Evolutionary conservation across 257 asterid species (phyloP).

Genomic region (Solanum rostratum): DNA sequence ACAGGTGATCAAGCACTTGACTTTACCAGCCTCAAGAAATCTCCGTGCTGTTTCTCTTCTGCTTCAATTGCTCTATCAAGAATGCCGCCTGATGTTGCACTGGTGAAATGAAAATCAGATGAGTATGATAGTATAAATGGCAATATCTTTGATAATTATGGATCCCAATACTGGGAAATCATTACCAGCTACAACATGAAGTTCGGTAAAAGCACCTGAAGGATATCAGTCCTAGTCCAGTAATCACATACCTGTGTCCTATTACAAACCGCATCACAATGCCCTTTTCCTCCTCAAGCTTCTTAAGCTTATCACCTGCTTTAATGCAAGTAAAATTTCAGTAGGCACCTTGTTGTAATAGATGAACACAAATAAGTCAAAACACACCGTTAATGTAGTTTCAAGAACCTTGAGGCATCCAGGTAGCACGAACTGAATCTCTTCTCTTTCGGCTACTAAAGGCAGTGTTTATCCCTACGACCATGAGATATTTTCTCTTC

Average conservation of each 20-base stretch:
- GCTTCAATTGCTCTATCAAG: constrained; percentile 89
- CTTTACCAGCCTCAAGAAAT: constrained; percentile 65
- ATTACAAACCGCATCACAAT: constrained; percentile 41
- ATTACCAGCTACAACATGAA: neutral
- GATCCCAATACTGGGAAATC: neutral
- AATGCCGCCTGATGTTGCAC: constrained; percentile 84
- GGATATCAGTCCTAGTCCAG: neutral
- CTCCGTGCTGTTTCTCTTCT: constrained; percentile 72
- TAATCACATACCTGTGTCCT: constrained; percentile 39
- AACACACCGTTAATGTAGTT: neutral
- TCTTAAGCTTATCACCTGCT: constrained; percentile 41
- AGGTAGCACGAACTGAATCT: constrained; percentile 84
- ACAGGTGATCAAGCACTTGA: neutral
- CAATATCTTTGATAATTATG: neutral
- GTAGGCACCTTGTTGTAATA: neutral
- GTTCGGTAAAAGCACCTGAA: neutral
- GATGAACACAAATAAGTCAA: neutral
- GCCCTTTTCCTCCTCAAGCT: constrained; percentile 55
- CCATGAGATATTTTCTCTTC: constrained; percentile 72
- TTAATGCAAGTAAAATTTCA: neutral
- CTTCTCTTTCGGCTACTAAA: constrained; percentile 86
- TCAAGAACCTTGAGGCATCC: constrained; percentile 75
- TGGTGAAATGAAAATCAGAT: constrained; percentile 4
- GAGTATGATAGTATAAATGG: neutral
- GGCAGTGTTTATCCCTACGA: constrained; percentile 71